These are phyloP conservation scores for Grosmannia clavigera DNA, from an alignment of 2,329 filamentous ascomycete genomes.

Conservation along the genomic window DNA sequence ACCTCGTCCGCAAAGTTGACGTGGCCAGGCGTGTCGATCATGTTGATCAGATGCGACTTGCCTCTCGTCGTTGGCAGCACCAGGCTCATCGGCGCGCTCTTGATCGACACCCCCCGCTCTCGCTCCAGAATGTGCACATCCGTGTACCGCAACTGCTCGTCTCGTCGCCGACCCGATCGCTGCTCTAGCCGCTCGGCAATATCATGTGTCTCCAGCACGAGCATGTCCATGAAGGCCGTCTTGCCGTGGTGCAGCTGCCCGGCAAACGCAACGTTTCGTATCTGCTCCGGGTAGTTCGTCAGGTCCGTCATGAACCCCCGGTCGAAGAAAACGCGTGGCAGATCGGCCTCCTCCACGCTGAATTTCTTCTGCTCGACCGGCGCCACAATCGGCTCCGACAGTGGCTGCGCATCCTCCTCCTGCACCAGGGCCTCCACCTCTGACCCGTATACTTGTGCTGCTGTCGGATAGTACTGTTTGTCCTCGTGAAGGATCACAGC, in stretches of 20 bases:
- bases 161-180: slow-evolving; percentile 65
- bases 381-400: slow-evolving; percentile 85
- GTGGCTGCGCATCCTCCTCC: slow-evolving; percentile 90
- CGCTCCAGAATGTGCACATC: slow-evolving; percentile 83
- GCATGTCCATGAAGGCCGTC: slow-evolving; percentile 96
- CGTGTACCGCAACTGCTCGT: slow-evolving; percentile 89
- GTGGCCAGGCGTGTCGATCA: slow-evolving; percentile 92
- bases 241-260: slow-evolving; percentile 96
- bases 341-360: slow-evolving; percentile 78
- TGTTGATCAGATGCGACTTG: slow-evolving; percentile 90
- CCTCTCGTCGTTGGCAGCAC: slow-evolving; percentile 78
- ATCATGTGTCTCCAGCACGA: slow-evolving; percentile 91
- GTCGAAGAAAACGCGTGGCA: slow-evolving; percentile 79
- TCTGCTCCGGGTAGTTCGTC: slow-evolving; percentile 92
- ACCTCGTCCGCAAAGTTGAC: slow-evolving; percentile 99
- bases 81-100: slow-evolving; percentile 87
- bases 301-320: slow-evolving; percentile 88
- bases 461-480: slow-evolving; percentile 99
- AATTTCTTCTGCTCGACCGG: slow-evolving; percentile 95
- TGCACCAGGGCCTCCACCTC: slow-evolving; percentile 94
- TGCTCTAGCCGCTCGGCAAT: slow-evolving; percentile 67
- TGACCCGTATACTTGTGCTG: slow-evolving; percentile 84
- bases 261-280: slow-evolving; percentile 80
- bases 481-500: slow-evolving; percentile 97
- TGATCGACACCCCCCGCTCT: slow-evolving; percentile 82